Evolutionary conservation across 1,284 basidiomycete species (phyloP), one percentile per base, ranked within the genome.

Genomic region (Filobasidium uniguttulatum): DNA sequence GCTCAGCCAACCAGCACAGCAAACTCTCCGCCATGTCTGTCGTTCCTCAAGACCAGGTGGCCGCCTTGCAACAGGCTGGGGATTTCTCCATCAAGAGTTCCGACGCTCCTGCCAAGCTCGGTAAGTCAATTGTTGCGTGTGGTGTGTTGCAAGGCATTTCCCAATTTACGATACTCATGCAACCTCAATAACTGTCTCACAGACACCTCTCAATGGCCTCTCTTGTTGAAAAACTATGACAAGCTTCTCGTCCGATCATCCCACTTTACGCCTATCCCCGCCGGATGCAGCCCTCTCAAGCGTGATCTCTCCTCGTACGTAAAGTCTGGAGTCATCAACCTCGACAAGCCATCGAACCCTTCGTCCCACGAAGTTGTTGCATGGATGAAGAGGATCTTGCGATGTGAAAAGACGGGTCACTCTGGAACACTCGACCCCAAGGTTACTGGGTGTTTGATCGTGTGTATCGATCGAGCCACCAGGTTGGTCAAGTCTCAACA

Each of bases 291-390:
- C 61, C 93, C 91, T 29, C 74, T 97, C 62, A 96, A 94, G 73
- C 82, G 93, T 51, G 91, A 97, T 64, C 83, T 97, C 50, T 72
- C 76, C 23, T 76, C 79, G 52, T 97, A 98, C 71, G 80, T 98
- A 70, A 90, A 90, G 83, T 89, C 90, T 56, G 94, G 94, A 60
- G 88, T 96, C 52, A 98, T 99, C 70, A 97, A 98, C 74, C 77
- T 98, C 59, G 94, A 99, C 78, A 99, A 99, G 70, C 94, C 94
- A 23, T 97, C 93, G 44, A 99, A 98, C 73, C 94, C 94, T 7
- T 98, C 94, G 4, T 97, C 93, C n/a, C 94, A 99, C 73, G 94
- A 99, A 76, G 94, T 99, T 50, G 94, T 99, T 57, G 94, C 94
- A 15, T 99, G 94, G 94, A 73, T 99, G 57, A 79, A 93, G 60